Conservation (phyloP, 2,329 filamentous ascomycete genomes). For the Aspergillus sp. region DNA sequence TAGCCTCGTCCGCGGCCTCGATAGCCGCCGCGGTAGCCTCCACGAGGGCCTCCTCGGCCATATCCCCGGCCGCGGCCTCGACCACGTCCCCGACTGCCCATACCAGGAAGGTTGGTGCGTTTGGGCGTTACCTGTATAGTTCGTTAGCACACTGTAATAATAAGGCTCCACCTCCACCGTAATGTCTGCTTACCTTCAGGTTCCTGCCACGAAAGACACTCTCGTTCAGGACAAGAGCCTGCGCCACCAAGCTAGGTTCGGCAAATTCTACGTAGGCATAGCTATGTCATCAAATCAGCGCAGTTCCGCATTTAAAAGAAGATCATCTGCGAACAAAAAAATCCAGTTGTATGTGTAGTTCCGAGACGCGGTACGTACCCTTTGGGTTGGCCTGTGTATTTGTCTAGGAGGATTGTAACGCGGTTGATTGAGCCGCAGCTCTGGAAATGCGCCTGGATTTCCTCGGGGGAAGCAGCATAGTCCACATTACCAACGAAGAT, state of each 20-base stretch:
- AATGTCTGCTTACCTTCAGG: constrained; percentile 69
- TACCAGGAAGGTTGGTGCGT: constrained; percentile 92
- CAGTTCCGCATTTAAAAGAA: constrained; percentile 13
- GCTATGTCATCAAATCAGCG: constrained; percentile 51
- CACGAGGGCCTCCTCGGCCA: constrained; percentile 48
- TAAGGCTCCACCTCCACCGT: too few species aligned
- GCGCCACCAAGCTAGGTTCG: constrained; percentile 87
- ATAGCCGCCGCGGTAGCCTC: constrained; percentile 61
- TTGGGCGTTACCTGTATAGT: constrained; percentile 73
- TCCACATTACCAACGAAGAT: constrained; percentile 99
- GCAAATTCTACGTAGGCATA: constrained; percentile 99
- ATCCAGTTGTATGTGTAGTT: neutral
- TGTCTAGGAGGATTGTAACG: constrained; percentile 95
- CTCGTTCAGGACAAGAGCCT: constrained; percentile 93
- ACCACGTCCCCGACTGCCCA: constrained; percentile 68
- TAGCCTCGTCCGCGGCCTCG: constrained; percentile 48
- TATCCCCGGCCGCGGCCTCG: constrained; percentile 56
- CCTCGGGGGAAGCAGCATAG: constrained; percentile 93
- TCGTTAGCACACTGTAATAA: constrained; percentile 17
- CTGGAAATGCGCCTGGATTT: constrained; percentile 98
- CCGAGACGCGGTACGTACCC: constrained; percentile 62
- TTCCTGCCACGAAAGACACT: constrained; percentile 92
- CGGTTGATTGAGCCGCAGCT: constrained; percentile 96
- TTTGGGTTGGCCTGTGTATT: constrained; percentile 99
- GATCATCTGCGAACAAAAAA: neutral